Percentiles rank a stretch among this genome's conserved stretches.
Conservation (phyloP, 192 early-diverging fungal genomes). For the Coemansia sp. region DNA sequence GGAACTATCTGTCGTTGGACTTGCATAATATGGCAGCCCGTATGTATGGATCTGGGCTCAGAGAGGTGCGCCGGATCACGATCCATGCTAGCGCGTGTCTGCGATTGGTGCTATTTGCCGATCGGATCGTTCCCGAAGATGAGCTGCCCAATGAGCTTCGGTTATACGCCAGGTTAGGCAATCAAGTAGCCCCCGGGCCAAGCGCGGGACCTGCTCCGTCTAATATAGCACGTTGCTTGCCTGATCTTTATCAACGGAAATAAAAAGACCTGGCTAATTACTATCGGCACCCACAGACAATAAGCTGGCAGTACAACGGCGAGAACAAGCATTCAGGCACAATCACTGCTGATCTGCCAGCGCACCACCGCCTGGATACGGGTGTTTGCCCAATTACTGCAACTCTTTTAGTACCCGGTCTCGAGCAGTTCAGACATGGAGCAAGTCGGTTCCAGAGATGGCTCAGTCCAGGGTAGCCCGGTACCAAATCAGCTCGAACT, state of each 20-base stretch:
- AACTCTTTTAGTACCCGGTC: not conserved
- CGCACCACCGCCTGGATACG: too few relatives aligned
- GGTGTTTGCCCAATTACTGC: not conserved
- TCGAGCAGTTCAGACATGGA: not conserved
- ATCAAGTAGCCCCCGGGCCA: not conserved
- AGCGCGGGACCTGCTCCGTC: too few relatives aligned
- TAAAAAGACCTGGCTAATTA: too few relatives aligned
- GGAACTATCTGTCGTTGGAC: constrained; percentile 95
- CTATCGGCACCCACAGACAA: too few relatives aligned
- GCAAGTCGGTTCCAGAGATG: not conserved
- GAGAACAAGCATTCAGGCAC: too few relatives aligned
- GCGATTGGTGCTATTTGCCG: constrained; percentile 86
- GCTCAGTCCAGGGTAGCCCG: not conserved
- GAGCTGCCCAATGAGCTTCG: constrained; percentile 90
- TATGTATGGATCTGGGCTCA: constrained; percentile 86
- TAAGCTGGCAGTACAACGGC: too few relatives aligned
- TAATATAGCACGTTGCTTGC: too few relatives aligned
- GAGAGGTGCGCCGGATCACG: constrained; percentile 81
- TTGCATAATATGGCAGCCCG: constrained; percentile 78
- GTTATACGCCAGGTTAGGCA: constrained; percentile 44
- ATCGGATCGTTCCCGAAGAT: constrained; percentile 85
- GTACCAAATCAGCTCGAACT: not conserved
- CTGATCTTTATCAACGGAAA: too few relatives aligned
- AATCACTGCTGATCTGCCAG: too few relatives aligned
- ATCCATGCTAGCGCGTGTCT: constrained; percentile 90